Evolutionary conservation across 495 filamentous ascomycete species (phyloP), one percentile per base, ranked within the genome.

Genomic region (Neurospora terricola): DNA sequence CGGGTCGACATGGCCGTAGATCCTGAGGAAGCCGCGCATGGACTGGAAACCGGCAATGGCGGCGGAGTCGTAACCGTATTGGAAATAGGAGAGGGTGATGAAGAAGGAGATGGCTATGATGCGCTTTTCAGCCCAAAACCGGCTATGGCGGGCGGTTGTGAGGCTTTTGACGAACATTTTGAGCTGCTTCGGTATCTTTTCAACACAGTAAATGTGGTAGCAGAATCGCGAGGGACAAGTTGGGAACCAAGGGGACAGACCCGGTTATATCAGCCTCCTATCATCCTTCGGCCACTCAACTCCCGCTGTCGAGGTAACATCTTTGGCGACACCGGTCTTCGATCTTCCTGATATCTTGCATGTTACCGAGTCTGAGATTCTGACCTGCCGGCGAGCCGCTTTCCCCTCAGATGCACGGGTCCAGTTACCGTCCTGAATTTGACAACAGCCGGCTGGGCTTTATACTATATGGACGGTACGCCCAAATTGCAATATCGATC

Each of bases 11-110:
- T 85, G 86, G 6, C 84, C 84, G 72, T 81, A 86, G 12, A 87
- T 78, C 54, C 77, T 74, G 6, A 86, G 78, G 72, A 87, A 87
- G 7, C 84, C 85, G 1, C 80, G 80, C 83, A 86, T 85, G 34
- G 77, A 79, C 71, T 86, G 83, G 43, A 84, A 77, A 2, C 80
- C 81, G 0, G 79, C 80, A 11, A 85, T 79, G 9, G 82, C 82
- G 3, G 80, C 80, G 14, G 78, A 80, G 77, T 86, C 84, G 66
- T 82, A 78, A 12, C 84, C 83, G 62, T 86, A 84, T 59, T 84
- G 84, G 77, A 84, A 79, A 12, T 80, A 74, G 27, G 71, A 78
- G 30, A 80, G 72, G 2, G 77, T 76, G 71, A 82, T 78, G 36
- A 80, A 23, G 54, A 79, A 77, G 73, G 75, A 80, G 68, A 81